phyloP scores from a whole-genome alignment of 129 eudicot genomes.

The Saussurea involucrata region DNA sequence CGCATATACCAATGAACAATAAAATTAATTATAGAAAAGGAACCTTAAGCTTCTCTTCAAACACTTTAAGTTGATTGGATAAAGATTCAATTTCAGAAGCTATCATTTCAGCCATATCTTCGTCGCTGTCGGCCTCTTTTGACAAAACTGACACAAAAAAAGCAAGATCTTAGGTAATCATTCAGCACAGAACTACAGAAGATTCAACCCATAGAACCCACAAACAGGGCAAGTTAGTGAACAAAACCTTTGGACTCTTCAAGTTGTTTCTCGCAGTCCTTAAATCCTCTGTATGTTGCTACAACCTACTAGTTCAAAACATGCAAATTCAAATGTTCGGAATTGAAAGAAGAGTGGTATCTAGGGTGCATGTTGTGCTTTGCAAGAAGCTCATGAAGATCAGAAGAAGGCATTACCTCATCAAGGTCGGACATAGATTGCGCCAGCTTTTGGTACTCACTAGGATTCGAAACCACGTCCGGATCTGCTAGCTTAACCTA shows the following conservation, averaged over 20 bases:
- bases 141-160: slow-evolving; percentile 55
- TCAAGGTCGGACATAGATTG: slow-evolving; percentile 89
- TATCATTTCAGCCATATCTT: slow-evolving; percentile 95
- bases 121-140: slow-evolving; percentile 72
- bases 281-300: slow-evolving; percentile 65
- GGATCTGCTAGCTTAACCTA: slow-evolving; percentile 96
- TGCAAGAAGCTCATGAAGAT: neutral
- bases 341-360: neutral
- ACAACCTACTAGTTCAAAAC: slow-evolving; percentile 67
- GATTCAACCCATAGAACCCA: neutral
- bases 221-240: neutral
- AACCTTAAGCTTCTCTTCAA: slow-evolving; percentile 89
- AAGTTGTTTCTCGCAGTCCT: slow-evolving; percentile 84
- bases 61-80: slow-evolving; percentile 49
- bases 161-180: slow-evolving; percentile 3
- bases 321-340: neutral
- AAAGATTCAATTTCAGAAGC: slow-evolving; percentile 72
- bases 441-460: slow-evolving; percentile 91
- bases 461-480: slow-evolving; percentile 86
- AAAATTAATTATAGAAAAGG: slow-evolving; percentile 2
- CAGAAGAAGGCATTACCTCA: slow-evolving; percentile 42
- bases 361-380: neutral
- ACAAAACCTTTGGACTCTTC: slow-evolving; percentile 91
- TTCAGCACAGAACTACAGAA: neutral
- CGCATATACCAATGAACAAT: neutral